Conservation (phyloP, 371 early-diverging fungal species). For the Lichtheimia hyalospora region DNA sequence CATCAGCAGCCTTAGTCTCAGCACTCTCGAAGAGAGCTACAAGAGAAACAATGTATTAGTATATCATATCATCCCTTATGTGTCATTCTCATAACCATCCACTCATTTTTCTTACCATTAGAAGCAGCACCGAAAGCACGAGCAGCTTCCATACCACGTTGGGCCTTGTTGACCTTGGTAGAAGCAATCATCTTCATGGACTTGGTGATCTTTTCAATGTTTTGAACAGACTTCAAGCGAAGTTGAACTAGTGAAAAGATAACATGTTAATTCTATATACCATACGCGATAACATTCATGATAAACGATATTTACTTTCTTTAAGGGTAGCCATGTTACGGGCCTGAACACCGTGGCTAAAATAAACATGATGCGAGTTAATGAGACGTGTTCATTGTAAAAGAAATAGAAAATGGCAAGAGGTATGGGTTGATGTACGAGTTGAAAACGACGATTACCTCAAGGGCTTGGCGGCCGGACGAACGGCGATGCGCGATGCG, state of each 20-base stretch:
- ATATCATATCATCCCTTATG: neutral
- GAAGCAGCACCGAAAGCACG: slow-evolving; percentile 84
- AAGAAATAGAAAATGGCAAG: too few relatives aligned
- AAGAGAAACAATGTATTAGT: neutral
- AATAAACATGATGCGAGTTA: neutral
- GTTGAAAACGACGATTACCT: slow-evolving; percentile 9
- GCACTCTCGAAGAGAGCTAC: slow-evolving; percentile 81
- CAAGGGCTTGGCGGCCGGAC: slow-evolving; percentile 27
- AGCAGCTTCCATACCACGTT: slow-evolving; percentile 92
- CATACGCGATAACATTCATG: neutral
- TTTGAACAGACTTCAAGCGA: slow-evolving; percentile 95
- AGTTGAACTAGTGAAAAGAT: slow-evolving; percentile 73
- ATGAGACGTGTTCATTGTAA: too few relatives aligned
- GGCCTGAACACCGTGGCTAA: slow-evolving; percentile 67
- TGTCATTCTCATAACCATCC: neutral
- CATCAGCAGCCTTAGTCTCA: slow-evolving; percentile 65
- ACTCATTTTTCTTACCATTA: slow-evolving; percentile 18
- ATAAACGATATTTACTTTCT: slow-evolving; percentile 70
- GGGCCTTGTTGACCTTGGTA: slow-evolving; percentile 95
- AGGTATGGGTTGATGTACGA: too few relatives aligned
- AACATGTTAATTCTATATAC: neutral
- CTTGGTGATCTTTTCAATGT: slow-evolving; percentile 99
- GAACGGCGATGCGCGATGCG: slow-evolving; percentile 32
- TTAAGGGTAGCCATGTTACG: slow-evolving; percentile 87
- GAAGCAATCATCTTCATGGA: slow-evolving; percentile 99